Evolutionary conservation across 176 grass and related monocot genomes (phyloP).

Genomic region (Avena insularis): DNA sequence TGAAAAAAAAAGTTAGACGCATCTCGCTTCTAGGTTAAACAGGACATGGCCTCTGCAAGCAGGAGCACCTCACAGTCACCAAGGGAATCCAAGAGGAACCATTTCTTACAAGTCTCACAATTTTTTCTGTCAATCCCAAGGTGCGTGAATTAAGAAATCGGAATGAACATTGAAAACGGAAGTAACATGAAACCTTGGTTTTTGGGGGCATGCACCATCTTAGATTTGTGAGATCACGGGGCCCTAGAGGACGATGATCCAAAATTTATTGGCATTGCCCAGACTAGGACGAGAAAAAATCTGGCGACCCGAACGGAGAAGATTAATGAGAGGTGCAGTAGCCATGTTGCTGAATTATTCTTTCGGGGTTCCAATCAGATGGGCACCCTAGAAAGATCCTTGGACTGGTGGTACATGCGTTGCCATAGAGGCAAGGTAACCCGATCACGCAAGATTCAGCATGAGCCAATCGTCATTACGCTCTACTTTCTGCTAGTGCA

Average conservation of each 20-base stretch:
- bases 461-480: not conserved
- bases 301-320: not conserved
- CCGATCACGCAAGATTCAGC: not conserved
- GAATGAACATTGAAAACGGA: conserved; percentile 36
- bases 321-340: conserved; percentile 20
- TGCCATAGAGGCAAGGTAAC: conserved; percentile 49
- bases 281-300: conserved; percentile 38
- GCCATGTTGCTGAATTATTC: conserved; percentile 40
- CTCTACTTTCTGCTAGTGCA: not conserved
- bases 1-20: not conserved
- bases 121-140: conserved; percentile 28
- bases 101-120: not conserved
- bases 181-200: conserved; percentile 21
- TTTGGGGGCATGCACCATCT: conserved; percentile 20
- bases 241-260: conserved; percentile 13
- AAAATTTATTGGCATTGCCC: conserved; percentile 31
- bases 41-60: conserved; percentile 10
- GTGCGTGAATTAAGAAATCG: conserved; percentile 26
- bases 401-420: conserved; percentile 1
- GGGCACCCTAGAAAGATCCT: conserved; percentile 25
- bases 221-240: conserved; percentile 34
- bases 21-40: conserved; percentile 33
- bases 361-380: conserved; percentile 26
- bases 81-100: conserved; percentile 35
- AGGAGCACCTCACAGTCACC: not conserved